Evolutionary conservation across 139 green algal species (phyloP).

Genomic region (Auxenochlorella protothecoides): DNA sequence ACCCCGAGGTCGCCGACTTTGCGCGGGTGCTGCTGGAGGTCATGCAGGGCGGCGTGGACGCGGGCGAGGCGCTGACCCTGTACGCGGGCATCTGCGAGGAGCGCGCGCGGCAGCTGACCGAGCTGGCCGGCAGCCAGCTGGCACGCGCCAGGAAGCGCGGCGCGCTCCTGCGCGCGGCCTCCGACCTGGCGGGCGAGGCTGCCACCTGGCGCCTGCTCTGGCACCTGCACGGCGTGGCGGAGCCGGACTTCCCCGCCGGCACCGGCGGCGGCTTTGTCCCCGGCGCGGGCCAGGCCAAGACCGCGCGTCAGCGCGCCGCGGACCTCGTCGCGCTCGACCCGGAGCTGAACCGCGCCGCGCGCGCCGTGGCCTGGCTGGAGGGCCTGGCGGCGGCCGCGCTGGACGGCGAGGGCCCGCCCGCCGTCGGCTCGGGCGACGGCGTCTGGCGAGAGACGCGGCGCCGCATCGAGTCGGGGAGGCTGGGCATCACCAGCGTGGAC

Average conservation of each 20-base stretch:
- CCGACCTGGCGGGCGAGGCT: slow-evolving; percentile 47
- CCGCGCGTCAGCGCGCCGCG: slow-evolving; percentile 30
- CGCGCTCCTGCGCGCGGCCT: slow-evolving; percentile 28
- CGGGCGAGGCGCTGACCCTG: slow-evolving; percentile 7
- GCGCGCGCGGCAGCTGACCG: slow-evolving; percentile 15
- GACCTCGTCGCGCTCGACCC: slow-evolving; percentile 31
- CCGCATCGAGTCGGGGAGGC: neutral
- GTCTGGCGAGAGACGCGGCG: slow-evolving; percentile 55
- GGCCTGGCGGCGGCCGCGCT: slow-evolving; percentile 35
- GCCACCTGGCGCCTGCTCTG: slow-evolving; percentile 58
- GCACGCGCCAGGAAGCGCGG: slow-evolving; percentile 21
- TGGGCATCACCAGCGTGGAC: no score
- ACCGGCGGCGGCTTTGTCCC: slow-evolving; percentile 27
- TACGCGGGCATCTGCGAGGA: slow-evolving; percentile 18
- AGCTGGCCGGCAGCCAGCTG: slow-evolving; percentile 20
- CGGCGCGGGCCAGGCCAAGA: slow-evolving; percentile 33
- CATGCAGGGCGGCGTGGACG: slow-evolving; percentile 12
- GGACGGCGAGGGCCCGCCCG: slow-evolving; percentile 2
- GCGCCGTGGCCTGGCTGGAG: slow-evolving; percentile 61
- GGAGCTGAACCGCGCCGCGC: slow-evolving; percentile 28
- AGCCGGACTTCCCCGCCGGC: slow-evolving; percentile 31
- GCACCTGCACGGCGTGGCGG: slow-evolving; percentile 25
- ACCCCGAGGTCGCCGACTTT: slow-evolving; percentile 22
- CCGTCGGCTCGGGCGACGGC: slow-evolving; percentile 28
- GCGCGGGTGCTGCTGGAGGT: slow-evolving; percentile 13